Evolutionary conservation across 352 stramenopile species (phyloP).

Genomic region (Phytopythium litorale): DNA sequence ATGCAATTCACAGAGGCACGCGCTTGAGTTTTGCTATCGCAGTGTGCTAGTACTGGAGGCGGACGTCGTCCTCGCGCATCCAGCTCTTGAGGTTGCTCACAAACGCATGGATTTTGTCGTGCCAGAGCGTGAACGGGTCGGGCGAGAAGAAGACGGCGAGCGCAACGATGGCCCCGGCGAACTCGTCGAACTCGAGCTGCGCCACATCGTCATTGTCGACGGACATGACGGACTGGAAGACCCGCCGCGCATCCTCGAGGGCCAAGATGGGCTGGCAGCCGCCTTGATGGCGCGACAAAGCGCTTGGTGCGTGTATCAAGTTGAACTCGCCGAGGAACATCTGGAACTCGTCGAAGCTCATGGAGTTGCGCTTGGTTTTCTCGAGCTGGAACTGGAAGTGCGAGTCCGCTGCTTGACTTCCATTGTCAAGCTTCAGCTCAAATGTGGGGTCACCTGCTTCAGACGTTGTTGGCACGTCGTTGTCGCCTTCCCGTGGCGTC

Average conservation of each 20-base stretch:
- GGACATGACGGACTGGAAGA: conserved; percentile 49
- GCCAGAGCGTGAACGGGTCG: conserved; percentile 46
- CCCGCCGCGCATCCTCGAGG: conserved; percentile 17
- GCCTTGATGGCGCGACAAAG: not conserved
- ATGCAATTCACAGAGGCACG: too few relatives aligned
- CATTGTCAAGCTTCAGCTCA: not conserved
- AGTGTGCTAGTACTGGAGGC: not conserved
- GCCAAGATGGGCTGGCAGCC: conserved; percentile 9
- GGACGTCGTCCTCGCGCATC: conserved; percentile 3
- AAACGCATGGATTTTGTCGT: conserved; percentile 54
- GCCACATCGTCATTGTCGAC: conserved; percentile 46
- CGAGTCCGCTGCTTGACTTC: conserved; percentile 1
- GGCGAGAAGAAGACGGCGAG: conserved; percentile 38
- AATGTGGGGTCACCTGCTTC: too few relatives aligned
- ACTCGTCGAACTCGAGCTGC: conserved; percentile 66
- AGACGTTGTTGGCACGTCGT: not conserved
- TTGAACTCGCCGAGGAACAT: conserved; percentile 31
- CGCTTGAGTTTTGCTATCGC: not conserved
- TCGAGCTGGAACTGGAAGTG: conserved; percentile 31
- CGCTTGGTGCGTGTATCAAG: conserved; percentile 11
- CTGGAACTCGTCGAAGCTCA: conserved; percentile 47
- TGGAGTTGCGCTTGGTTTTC: conserved; percentile 53
- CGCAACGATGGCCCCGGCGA: conserved; percentile 37
- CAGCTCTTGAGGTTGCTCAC: conserved; percentile 18
- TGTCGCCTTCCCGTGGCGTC: not conserved